Percentiles rank a stretch among this genome's conserved stretches.
Evolutionary conservation across 2,329 filamentous ascomycete genomes (phyloP).

Genomic region (Aspergillus spinulosporus): DNA sequence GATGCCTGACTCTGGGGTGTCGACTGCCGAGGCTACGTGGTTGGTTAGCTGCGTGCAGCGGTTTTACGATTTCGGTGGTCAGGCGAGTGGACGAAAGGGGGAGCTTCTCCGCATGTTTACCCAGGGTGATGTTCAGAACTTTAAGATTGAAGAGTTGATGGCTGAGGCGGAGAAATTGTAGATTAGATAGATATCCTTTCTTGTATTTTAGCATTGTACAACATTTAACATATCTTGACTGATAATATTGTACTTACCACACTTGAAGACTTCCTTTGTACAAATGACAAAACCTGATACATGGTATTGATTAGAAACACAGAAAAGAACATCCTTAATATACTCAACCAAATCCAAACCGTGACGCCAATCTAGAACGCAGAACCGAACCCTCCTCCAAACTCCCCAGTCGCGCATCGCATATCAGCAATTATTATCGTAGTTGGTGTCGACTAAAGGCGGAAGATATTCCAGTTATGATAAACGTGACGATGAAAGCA

Average conservation of each 20-base stretch:
- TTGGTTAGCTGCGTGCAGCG: constrained; percentile 89
- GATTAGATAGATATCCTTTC: constrained; percentile 3
- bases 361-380: constrained; percentile 4
- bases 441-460: background rate
- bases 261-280: background rate
- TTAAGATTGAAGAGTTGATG: constrained; percentile 80
- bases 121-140: constrained; percentile 68
- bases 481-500: constrained; percentile 1
- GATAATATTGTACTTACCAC: background rate
- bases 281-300: background rate
- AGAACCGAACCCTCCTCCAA: background rate
- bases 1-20: constrained; percentile 72
- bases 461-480: background rate
- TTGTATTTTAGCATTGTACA: constrained; percentile 7
- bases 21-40: constrained; percentile 80
- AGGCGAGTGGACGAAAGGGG: constrained; percentile 59
- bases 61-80: constrained; percentile 72
- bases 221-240: background rate
- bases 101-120: constrained; percentile 80
- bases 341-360: background rate
- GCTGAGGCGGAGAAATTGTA: constrained; percentile 83
- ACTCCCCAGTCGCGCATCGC: constrained; percentile 2
- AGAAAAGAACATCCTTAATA: background rate
- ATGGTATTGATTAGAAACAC: background rate
- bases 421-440: constrained; percentile 13